Percentiles rank a stretch among this genome's conserved stretches.
Evolutionary conservation across 495 filamentous ascomycete species (phyloP).

Genomic region (Podospora tetraspora): DNA sequence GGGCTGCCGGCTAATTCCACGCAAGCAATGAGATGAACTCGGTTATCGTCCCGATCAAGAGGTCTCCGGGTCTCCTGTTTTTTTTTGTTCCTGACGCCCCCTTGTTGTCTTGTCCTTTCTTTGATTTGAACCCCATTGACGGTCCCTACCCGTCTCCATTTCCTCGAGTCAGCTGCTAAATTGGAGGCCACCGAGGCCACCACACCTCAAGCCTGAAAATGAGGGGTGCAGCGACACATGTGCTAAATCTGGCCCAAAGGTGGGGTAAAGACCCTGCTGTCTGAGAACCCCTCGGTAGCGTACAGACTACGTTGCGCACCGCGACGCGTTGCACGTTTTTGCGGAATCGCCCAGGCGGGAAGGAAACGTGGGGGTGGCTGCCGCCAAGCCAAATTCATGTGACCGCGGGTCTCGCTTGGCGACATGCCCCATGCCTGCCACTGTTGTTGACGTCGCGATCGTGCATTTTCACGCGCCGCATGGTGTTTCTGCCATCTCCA

Average conservation of each 20-base stretch:
- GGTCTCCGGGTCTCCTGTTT: neutral
- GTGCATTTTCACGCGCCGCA: neutral
- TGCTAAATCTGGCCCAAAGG: neutral
- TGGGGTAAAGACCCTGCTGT: neutral
- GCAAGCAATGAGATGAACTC: neutral
- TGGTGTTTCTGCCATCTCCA: constrained; percentile 2
- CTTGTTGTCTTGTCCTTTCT: neutral
- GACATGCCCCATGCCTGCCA: neutral
- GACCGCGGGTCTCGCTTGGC: constrained; percentile 1
- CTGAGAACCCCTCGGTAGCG: neutral
- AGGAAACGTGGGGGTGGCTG: constrained; percentile 6
- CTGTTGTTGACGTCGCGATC: constrained; percentile 12
- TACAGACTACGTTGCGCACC: neutral
- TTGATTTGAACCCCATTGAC: neutral
- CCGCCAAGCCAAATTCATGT: neutral
- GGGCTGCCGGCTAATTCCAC: neutral
- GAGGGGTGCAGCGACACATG: neutral
- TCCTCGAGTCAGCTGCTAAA: neutral
- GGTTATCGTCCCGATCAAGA: neutral
- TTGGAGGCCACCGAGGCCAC: neutral
- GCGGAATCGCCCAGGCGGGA: neutral
- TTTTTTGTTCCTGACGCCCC: neutral
- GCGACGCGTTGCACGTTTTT: constrained; percentile 4
- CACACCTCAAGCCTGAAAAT: neutral
- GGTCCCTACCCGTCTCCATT: neutral